Evolutionary conservation across 495 filamentous ascomycete genomes (phyloP).

Genomic region (Platismatia glauca): DNA sequence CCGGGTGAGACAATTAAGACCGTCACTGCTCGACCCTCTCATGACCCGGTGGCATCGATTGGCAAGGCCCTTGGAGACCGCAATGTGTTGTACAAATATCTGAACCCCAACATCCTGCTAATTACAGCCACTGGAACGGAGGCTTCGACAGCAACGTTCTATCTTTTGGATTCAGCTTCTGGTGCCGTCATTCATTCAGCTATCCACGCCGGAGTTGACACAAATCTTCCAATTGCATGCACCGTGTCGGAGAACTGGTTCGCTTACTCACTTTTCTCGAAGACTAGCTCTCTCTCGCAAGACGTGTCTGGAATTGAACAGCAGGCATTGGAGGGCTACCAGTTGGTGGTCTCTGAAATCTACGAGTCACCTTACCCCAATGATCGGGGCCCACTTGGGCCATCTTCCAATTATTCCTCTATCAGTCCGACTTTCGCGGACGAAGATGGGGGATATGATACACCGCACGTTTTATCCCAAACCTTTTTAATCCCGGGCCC

Average conservation of each 20-base stretch:
- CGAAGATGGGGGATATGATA: constrained; percentile 30
- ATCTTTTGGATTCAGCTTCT: constrained; percentile 79
- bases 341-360: constrained; percentile 77
- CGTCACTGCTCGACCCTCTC: constrained; percentile 56
- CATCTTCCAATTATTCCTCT: constrained; percentile 59
- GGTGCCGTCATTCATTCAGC: constrained; percentile 66
- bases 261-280: constrained; percentile 73
- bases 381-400: constrained; percentile 71
- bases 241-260: constrained; percentile 93
- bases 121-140: constrained; percentile 59
- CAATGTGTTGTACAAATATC: constrained; percentile 91
- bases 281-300: constrained; percentile 40
- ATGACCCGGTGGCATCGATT: constrained; percentile 90
- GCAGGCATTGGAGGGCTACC: constrained; percentile 53
- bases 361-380: constrained; percentile 79
- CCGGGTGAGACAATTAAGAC: constrained; percentile 56
- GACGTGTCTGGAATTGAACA: constrained; percentile 24
- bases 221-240: constrained; percentile 62
- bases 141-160: constrained; percentile 53
- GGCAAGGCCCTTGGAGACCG: constrained; percentile 87
- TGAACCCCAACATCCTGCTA: constrained; percentile 79
- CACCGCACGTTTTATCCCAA: constrained; percentile 69
- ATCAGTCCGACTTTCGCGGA: constrained; percentile 45
- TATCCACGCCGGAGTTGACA: constrained; percentile 66
- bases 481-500: constrained; percentile 67